Conservation (phyloP, 2,329 filamentous ascomycete species). For the Emydomyces testavorans region DNA sequence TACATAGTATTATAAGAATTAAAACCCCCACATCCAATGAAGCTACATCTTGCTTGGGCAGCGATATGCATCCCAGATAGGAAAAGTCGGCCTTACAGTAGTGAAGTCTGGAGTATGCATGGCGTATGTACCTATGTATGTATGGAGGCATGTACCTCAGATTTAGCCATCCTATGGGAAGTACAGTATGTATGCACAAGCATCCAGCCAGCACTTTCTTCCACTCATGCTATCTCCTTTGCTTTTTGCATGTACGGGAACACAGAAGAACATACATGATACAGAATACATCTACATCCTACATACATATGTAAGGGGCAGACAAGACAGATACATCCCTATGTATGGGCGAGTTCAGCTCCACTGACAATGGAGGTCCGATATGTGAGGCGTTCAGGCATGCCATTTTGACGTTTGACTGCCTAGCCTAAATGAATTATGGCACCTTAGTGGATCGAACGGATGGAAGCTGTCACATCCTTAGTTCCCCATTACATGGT, state of each 20-base stretch:
- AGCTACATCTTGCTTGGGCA: slow-evolving; percentile 8
- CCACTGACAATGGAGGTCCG: slow-evolving; percentile 9
- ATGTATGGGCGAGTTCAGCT: not conserved
- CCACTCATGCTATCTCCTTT: not conserved
- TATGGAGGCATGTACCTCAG: slow-evolving; percentile 1
- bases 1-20: not conserved
- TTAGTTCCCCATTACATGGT: slow-evolving; percentile 1
- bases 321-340: not conserved
- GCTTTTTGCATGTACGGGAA: not conserved
- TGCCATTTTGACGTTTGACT: not conserved
- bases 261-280: not conserved
- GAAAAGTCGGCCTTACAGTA: slow-evolving; percentile 6
- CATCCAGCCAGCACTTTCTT: not conserved
- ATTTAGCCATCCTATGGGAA: slow-evolving; percentile 1
- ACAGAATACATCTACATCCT: slow-evolving; percentile 2
- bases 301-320: slow-evolving; percentile 11
- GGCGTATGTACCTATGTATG: not conserved
- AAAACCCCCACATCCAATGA: slow-evolving; percentile 2
- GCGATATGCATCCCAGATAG: slow-evolving; percentile 3
- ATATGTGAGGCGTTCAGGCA: slow-evolving; percentile 18
- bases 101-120: not conserved
- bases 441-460: slow-evolving; percentile 9
- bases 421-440: slow-evolving; percentile 8
- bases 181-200: too few species aligned
- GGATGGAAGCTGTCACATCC: not conserved